phyloP scores from a whole-genome alignment of 108 stramenopile genomes.

The Fragilariopsis cylindrus region DNA sequence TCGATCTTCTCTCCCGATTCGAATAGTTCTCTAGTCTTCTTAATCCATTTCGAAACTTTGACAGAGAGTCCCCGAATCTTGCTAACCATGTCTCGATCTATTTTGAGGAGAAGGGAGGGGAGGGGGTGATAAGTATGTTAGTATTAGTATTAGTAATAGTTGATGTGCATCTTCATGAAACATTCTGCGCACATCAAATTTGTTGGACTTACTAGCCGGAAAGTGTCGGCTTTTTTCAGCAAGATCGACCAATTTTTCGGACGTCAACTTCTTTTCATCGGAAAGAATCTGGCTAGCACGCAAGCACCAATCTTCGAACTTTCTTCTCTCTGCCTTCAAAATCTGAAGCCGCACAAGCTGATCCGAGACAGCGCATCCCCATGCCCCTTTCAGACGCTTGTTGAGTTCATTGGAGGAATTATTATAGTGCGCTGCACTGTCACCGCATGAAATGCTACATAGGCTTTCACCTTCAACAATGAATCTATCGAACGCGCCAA shows the following conservation, averaged over 20 bases:
- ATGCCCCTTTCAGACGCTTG: slow-evolving; percentile 24
- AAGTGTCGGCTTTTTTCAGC: slow-evolving; percentile 44
- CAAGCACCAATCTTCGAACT: slow-evolving; percentile 67
- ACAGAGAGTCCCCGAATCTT: slow-evolving; percentile 47
- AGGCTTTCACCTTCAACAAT: slow-evolving; percentile 57
- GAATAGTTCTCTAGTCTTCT: slow-evolving; percentile 29
- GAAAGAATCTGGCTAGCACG: slow-evolving; percentile 48
- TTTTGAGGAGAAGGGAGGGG: not conserved
- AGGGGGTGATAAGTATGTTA: not conserved
- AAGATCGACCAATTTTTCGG: slow-evolving; percentile 58
- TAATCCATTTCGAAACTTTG: slow-evolving; percentile 48
- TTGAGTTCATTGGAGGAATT: not conserved
- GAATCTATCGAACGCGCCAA: slow-evolving; percentile 66
- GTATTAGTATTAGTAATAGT: not conserved
- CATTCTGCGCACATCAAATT: not conserved
- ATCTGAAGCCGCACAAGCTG: slow-evolving; percentile 55
- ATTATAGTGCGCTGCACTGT: not conserved
- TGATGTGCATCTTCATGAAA: not conserved
- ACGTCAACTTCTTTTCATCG: slow-evolving; percentile 51
- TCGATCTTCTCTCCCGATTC: slow-evolving; percentile 49
- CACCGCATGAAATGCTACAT: slow-evolving; percentile 14
- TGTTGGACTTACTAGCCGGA: slow-evolving; percentile 58
- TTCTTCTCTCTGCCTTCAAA: slow-evolving; percentile 51
- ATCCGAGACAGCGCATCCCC: slow-evolving; percentile 49
- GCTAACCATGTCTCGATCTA: slow-evolving; percentile 62